Evolutionary conservation across 2,329 filamentous ascomycete genomes (phyloP).

Genomic region (Pseudogymnoascus sp.): DNA sequence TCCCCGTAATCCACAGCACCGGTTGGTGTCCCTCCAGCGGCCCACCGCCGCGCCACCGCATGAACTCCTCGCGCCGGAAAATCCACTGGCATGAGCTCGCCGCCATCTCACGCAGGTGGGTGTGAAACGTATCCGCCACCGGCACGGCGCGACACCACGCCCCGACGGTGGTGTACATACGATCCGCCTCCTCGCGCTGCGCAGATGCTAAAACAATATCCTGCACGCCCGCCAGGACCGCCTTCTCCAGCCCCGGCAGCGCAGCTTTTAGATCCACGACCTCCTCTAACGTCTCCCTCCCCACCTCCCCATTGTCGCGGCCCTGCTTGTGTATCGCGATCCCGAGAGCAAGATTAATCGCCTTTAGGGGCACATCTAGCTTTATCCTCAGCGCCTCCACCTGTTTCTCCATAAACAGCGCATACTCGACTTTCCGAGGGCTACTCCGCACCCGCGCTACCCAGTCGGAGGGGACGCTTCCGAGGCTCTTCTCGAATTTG

Average conservation of each 20-base stretch:
- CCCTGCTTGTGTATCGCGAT: neutral
- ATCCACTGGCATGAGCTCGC: neutral
- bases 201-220: neutral
- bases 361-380: neutral
- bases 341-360: neutral
- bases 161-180: neutral
- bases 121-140: conserved; percentile 1
- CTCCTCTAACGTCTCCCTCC: neutral
- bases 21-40: neutral
- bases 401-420: conserved; percentile 8
- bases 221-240: neutral
- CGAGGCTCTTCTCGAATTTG: conserved; percentile 1
- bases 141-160: conserved; percentile 4
- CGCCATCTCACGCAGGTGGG: neutral
- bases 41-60: neutral
- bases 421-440: neutral
- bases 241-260: neutral
- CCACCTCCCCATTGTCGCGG: neutral
- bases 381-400: neutral
- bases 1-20: neutral
- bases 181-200: neutral
- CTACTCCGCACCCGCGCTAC: neutral
- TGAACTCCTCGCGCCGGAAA: neutral
- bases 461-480: neutral
- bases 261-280: neutral